Percentiles rank a stretch among this genome's conserved stretches.
These are phyloP conservation scores for Trametes gibbosa DNA, from an alignment of 768 basidiomycete species.

Conservation along the genomic window DNA sequence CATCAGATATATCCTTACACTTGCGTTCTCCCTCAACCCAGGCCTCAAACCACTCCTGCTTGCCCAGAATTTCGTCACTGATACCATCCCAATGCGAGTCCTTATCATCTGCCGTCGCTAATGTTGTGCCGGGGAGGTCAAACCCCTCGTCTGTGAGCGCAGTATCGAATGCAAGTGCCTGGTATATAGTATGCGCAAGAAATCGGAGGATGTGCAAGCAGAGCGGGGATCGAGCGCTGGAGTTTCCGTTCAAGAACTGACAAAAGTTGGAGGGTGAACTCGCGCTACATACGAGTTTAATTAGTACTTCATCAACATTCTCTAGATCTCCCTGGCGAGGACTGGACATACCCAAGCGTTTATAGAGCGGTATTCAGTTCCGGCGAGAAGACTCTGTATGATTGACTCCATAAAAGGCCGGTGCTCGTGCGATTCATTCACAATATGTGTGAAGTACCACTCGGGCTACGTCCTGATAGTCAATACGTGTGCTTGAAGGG, in stretches of 20 bases:
- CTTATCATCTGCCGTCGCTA: slow-evolving; percentile 26
- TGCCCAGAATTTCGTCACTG: slow-evolving; percentile 77
- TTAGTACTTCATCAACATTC: too few relatives aligned
- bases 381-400: slow-evolving; percentile 65
- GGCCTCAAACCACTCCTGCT: slow-evolving; percentile 83
- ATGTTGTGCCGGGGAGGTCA: slow-evolving; percentile 50
- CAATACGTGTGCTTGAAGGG: neutral
- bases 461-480: slow-evolving; percentile 67
- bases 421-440: slow-evolving; percentile 86
- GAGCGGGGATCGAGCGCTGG: slow-evolving; percentile 63
- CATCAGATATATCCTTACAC: slow-evolving; percentile 53
- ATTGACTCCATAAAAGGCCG: slow-evolving; percentile 72
- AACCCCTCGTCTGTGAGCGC: slow-evolving; percentile 75
- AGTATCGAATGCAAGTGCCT: slow-evolving; percentile 85
- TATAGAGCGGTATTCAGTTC: slow-evolving; percentile 59
- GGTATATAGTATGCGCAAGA: slow-evolving; percentile 94
- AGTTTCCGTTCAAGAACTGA: slow-evolving; percentile 78
- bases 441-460: slow-evolving; percentile 93
- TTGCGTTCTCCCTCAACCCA: slow-evolving; percentile 90
- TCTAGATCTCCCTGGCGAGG: too few relatives aligned
- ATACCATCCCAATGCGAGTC: slow-evolving; percentile 65
- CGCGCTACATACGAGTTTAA: slow-evolving; percentile 48
- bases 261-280: slow-evolving; percentile 78
- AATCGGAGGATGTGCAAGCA: slow-evolving; percentile 79
- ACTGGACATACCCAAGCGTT: slow-evolving; percentile 67